phyloP scores from a whole-genome alignment of 192 early-diverging fungal species.

The Podila verticillata region DNA sequence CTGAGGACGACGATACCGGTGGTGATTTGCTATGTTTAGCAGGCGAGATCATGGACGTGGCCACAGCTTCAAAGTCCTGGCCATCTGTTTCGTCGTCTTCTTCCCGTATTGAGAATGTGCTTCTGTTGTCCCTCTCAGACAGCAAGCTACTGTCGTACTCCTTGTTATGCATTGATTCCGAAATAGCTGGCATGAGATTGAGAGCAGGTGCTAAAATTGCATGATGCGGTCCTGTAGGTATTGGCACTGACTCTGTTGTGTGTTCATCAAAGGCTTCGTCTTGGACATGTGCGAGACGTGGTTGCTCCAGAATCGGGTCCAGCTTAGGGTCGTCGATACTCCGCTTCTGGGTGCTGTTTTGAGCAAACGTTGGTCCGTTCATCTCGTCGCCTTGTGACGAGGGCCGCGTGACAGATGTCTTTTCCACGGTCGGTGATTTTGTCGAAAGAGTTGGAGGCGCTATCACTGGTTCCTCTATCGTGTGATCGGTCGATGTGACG shows the following conservation, averaged over 20 bases:
- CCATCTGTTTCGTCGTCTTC: neutral
- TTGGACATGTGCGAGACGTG: neutral
- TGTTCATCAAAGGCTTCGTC: neutral
- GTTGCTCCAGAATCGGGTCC: neutral
- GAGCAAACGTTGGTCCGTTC: neutral
- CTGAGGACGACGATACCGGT: slow-evolving; percentile 12
- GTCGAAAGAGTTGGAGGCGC: too few species aligned
- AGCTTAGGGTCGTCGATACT: neutral
- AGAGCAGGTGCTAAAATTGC: neutral
- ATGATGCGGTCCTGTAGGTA: neutral
- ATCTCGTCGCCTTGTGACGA: neutral
- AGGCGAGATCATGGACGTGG: slow-evolving; percentile 36
- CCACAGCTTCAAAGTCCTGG: slow-evolving; percentile 1
- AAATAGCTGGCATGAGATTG: neutral
- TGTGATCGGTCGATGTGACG: too few species aligned
- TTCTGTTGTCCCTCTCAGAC: neutral
- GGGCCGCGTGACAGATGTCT: neutral
- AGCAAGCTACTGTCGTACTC: neutral
- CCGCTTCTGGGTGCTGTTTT: neutral
- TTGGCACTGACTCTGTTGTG: neutral
- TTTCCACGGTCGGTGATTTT: too few species aligned
- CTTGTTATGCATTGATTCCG: neutral
- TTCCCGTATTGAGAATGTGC: neutral
- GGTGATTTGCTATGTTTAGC: slow-evolving; percentile 26
- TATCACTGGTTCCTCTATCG: too few species aligned